Evolutionary conservation across 73 alveolate genomes (phyloP).

Genomic region (Blepharisma stoltei): DNA sequence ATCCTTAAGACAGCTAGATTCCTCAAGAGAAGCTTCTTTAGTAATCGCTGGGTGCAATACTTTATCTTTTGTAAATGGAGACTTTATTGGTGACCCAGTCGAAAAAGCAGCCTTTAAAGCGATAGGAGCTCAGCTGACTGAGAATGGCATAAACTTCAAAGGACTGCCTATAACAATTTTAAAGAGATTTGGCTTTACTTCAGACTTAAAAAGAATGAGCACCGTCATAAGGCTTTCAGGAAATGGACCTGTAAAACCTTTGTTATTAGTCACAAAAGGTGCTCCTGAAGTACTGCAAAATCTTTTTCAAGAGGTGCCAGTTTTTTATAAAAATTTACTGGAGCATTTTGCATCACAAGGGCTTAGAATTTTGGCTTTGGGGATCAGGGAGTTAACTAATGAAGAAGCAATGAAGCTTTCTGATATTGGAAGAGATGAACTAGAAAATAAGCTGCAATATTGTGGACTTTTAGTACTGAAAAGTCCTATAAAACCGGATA

Average conservation of each 20-base stretch:
- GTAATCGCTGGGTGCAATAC: slow-evolving; percentile 95
- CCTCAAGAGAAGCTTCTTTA: slow-evolving; percentile 49
- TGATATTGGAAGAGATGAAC: slow-evolving; percentile 76
- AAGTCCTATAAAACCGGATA: slow-evolving; percentile 87
- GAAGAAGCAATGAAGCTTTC: slow-evolving; percentile 52
- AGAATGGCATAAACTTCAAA: slow-evolving; percentile 46
- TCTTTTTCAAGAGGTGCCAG: slow-evolving; percentile 70
- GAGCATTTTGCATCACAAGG: slow-evolving; percentile 76
- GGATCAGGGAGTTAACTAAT: slow-evolving; percentile 54
- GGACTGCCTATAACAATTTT: slow-evolving; percentile 59
- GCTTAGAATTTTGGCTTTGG: slow-evolving; percentile 80
- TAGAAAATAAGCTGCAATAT: slow-evolving; percentile 82
- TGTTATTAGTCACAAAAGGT: slow-evolving; percentile 83
- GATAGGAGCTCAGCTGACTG: slow-evolving; percentile 53
- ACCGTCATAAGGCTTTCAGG: slow-evolving; percentile 72
- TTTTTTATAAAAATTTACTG: slow-evolving; percentile 59
- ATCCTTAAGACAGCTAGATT: neutral
- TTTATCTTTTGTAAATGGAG: slow-evolving; percentile 70
- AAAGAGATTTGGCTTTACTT: slow-evolving; percentile 85
- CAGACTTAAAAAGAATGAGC: slow-evolving; percentile 91
- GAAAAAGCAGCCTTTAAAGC: slow-evolving; percentile 85
- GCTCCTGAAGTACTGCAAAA: slow-evolving; percentile 91
- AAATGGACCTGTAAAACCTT: slow-evolving; percentile 50
- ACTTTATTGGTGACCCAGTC: slow-evolving; percentile 93
- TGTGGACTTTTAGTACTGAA: slow-evolving; percentile 89